Base-by-base conservation (phyloP, 108 stramenopile genomes). In the Cyclotella cryptica region DNA sequence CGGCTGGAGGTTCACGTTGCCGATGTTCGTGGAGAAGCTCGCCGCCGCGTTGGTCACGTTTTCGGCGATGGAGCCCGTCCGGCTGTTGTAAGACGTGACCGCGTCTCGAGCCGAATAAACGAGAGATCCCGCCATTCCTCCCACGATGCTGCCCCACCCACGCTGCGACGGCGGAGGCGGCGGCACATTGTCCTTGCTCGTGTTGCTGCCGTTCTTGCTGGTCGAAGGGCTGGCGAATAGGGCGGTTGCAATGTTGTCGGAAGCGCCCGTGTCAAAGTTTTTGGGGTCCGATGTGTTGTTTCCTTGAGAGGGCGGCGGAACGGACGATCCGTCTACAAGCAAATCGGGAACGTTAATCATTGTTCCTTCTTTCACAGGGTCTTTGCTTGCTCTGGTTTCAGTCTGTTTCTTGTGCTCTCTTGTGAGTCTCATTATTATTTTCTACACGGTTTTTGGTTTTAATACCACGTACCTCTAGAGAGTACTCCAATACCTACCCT, bases 241-340 rank as follows among this genome's bases (percentile, higher is more conserved):
- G 54, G 66, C 75, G 24, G 57, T 28, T 55, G 67, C 75, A 43
- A 76, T 47, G 35, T 67, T 51, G 12, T 61, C 75, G 14, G 58
- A 43, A 42, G 27, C 22, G 7, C 0, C 51, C 7, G 10, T 43
- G 19, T 22, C 30, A 40, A n/a, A n/a, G n/a, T 70, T 57, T 57
- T 19, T 24, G 3, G 55, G 8, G 19, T 7, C 7, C 12, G 60
- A 13, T 2, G 60, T 61, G 60, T 30, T 12, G 60, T 35, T 35
- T 35, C 35, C 35, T 35, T 35, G 2, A 5, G 35, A 35, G 35
- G 35, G 35, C 35, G 35, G 35, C 35, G 35, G 6, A 35, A 35
- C 6, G 6, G 35, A 35, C 35, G 35, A 35, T 35, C 35, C 35
- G 35, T 35, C 35, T 35, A 3, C 29, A 17, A 61, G 29, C 4